Evolutionary conservation across 805 yeast species (phyloP).

Genomic region (Kurtzmaniella cleridarum): DNA sequence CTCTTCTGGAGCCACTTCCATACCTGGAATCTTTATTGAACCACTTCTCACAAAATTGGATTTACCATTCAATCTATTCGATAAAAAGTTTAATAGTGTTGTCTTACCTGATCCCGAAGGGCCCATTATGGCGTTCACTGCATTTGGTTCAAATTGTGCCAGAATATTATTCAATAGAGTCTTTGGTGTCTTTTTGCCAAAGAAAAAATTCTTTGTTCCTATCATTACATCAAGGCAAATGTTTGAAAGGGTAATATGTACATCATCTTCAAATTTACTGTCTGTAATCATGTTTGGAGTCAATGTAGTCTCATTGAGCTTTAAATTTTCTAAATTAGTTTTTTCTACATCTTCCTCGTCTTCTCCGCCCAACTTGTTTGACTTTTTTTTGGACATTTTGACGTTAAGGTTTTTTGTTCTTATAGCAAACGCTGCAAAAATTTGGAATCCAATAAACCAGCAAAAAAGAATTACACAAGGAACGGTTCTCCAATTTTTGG

Average conservation of each 20-base stretch:
- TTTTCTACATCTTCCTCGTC: conserved; percentile 10
- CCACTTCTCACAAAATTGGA: conserved; percentile 21
- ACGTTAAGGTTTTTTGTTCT: conserved; percentile 47
- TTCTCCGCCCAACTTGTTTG: conserved; percentile 28
- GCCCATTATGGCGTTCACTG: conserved; percentile 41
- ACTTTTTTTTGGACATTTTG: conserved; percentile 38
- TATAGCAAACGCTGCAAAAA: conserved; percentile 44
- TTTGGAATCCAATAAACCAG: conserved; percentile 52
- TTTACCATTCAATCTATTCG: conserved; percentile 32
- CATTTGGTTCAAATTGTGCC: conserved; percentile 26
- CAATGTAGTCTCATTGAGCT: conserved; percentile 8
- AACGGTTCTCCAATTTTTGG: conserved; percentile 55
- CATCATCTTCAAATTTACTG: conserved; percentile 2
- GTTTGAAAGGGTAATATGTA: conserved; percentile 7
- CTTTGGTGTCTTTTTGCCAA: conserved; percentile 7
- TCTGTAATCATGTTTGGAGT: conserved; percentile 1
- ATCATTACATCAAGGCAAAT: conserved; percentile 6
- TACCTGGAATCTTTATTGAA: conserved; percentile 18
- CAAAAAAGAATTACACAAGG: conserved; percentile 59
- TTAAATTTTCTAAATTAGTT: conserved; percentile 3
- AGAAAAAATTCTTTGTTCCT: conserved; percentile 1
- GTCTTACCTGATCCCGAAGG: conserved; percentile 44
- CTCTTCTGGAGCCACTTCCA: conserved; percentile 20
- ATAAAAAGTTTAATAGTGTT: conserved; percentile 34
- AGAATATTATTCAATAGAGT: conserved; percentile 19